A percentile compares a stretch with the other conserved stretches of the same genome.
Conservation (phyloP, 139 green algal genomes). For the Chlorella sp. region DNA sequence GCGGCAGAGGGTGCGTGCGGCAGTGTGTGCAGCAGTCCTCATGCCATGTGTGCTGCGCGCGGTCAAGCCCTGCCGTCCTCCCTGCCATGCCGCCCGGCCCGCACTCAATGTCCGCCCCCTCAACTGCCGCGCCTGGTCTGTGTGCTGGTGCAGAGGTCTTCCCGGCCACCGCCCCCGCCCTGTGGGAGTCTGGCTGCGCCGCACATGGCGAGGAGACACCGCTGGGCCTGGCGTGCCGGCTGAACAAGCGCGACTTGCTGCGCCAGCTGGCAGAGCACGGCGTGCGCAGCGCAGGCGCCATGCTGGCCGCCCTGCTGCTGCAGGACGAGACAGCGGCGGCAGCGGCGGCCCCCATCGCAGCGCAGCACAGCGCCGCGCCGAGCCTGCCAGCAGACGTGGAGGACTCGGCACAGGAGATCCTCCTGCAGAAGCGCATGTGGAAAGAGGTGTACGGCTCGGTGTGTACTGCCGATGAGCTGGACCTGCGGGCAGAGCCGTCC, state of each 20-base stretch:
- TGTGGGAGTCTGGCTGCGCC: not conserved
- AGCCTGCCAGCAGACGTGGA: not conserved
- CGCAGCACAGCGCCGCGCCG: not conserved
- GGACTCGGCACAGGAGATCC: not conserved
- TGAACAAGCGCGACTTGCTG: constrained; percentile 14
- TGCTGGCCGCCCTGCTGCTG: constrained; percentile 18
- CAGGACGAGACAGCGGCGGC: not conserved
- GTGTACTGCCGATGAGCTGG: no score
- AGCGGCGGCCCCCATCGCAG: not conserved
- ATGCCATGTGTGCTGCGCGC: no score
- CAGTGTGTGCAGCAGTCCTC: no score
- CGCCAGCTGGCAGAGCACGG: not conserved
- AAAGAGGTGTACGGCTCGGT: not conserved
- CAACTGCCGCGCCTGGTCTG: no score
- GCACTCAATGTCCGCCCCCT: not conserved
- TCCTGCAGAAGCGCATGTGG: constrained; percentile 3
- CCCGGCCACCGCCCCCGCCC: not conserved
- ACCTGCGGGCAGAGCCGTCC: not conserved
- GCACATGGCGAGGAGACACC: not conserved
- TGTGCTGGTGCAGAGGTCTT: not conserved
- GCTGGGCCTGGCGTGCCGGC: constrained; percentile 17
- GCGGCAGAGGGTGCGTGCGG: no score
- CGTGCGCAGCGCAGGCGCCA: not conserved
- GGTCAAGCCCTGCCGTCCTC: not conserved
- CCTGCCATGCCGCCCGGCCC: not conserved